Evolutionary conservation across 164 flowering plant genomes (phyloP).

Genomic region (Echeveria elegans): DNA sequence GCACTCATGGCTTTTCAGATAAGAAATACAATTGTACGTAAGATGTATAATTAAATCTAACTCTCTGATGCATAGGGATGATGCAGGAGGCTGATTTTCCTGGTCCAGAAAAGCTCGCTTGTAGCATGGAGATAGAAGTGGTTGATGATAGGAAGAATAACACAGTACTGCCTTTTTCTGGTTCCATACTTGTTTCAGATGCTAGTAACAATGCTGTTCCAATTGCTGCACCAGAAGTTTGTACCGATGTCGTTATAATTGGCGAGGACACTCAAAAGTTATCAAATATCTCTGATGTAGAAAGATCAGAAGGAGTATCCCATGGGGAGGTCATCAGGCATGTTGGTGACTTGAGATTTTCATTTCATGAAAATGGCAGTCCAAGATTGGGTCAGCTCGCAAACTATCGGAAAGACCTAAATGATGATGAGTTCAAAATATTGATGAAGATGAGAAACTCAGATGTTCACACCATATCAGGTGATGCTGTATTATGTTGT

Average conservation of each 20-base stretch:
- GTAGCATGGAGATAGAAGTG: constrained; percentile 14
- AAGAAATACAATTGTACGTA: constrained; percentile 20
- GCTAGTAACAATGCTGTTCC: constrained; percentile 7
- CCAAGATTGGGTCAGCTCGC: constrained; percentile 35
- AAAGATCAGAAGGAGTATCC: neutral
- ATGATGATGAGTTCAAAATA: constrained; percentile 40
- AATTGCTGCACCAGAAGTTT: neutral
- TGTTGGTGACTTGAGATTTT: neutral
- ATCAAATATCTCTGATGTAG: neutral
- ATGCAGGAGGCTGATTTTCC: constrained; percentile 78
- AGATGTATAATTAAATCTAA: constrained; percentile 63
- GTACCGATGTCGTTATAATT: neutral
- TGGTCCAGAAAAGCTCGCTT: constrained; percentile 27
- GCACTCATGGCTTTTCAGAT: neutral
- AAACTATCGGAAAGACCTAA: constrained; percentile 28
- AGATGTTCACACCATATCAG: constrained; percentile 13
- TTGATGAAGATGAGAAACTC: constrained; percentile 28
- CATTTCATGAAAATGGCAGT: constrained; percentile 5
- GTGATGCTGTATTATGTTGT: constrained; percentile 9
- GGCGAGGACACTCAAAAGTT: neutral
- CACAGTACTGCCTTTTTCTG: constrained; percentile 11
- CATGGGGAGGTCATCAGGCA: neutral
- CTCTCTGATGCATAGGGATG: constrained; percentile 94
- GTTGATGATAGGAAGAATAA: constrained; percentile 15
- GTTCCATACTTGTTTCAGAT: constrained; percentile 13